Conservation (phyloP, 1,284 basidiomycete genomes). For the Somion occarium region DNA sequence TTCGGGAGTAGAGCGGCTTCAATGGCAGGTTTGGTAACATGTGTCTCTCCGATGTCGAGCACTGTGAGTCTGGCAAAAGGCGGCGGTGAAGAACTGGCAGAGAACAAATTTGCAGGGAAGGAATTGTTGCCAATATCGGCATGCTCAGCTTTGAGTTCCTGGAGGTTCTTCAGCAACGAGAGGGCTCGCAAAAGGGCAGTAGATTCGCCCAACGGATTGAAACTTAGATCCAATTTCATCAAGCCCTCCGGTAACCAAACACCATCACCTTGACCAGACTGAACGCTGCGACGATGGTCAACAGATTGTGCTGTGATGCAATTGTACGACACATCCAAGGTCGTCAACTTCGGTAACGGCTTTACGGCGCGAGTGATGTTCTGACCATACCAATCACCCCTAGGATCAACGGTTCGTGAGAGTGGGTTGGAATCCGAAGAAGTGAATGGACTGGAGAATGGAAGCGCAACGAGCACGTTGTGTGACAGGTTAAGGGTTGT, state of each 20-base stretch:
- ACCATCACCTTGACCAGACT: slow-evolving; percentile 1
- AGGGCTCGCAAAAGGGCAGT: slow-evolving; percentile 42
- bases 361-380: slow-evolving; percentile 53
- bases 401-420: slow-evolving; percentile 23
- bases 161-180: slow-evolving; percentile 45
- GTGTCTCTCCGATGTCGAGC: slow-evolving; percentile 64
- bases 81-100: slow-evolving; percentile 14
- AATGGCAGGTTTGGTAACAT: slow-evolving; percentile 41
- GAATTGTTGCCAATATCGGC: slow-evolving; percentile 56
- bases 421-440: slow-evolving; percentile 15
- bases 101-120: slow-evolving; percentile 43
- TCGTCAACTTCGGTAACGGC: slow-evolving; percentile 58
- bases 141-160: slow-evolving; percentile 51
- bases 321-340: slow-evolving; percentile 62
- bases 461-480: slow-evolving; percentile 55
- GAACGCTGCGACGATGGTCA: slow-evolving; percentile 37
- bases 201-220: slow-evolving; percentile 30
- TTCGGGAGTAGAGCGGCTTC: slow-evolving; percentile 35
- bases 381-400: slow-evolving; percentile 55
- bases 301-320: slow-evolving; percentile 49
- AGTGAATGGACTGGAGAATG: slow-evolving; percentile 56
- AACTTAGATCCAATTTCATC: slow-evolving; percentile 35
- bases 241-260: slow-evolving; percentile 26
- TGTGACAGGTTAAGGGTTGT: slow-evolving; percentile 64
- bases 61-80: slow-evolving; percentile 49